Conservation (phyloP, 192 early-diverging fungal species). For the Backusella liffmaniae region DNA sequence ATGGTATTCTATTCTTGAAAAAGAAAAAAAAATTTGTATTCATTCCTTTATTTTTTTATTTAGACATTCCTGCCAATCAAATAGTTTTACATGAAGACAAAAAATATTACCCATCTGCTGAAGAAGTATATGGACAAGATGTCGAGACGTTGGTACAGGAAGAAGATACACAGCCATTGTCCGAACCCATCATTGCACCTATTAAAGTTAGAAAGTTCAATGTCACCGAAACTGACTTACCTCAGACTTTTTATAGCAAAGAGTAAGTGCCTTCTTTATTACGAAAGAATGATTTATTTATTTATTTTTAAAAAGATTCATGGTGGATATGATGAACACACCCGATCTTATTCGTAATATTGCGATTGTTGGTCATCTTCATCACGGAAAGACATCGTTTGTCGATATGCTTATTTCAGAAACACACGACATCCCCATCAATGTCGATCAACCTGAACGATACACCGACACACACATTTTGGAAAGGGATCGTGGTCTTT, state of each 20-base stretch:
- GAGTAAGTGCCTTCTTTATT: constrained; percentile 53
- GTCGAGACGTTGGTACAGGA: constrained; percentile 97
- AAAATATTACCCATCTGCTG: constrained; percentile 96
- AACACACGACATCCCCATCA: constrained; percentile 68
- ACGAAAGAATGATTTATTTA: neutral
- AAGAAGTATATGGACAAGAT: constrained; percentile 92
- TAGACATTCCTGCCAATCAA: constrained; percentile 65
- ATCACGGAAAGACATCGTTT: constrained; percentile 96
- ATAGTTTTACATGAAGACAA: constrained; percentile 98
- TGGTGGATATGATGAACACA: constrained; percentile 78
- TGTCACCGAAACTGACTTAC: constrained; percentile 81
- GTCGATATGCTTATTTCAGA: constrained; percentile 90
- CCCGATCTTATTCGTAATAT: constrained; percentile 88
- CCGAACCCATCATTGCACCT: constrained; percentile 93
- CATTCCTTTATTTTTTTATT: neutral
- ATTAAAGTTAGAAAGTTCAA: constrained; percentile 85
- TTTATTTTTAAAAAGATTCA: constrained; percentile 47
- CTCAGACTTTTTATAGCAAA: constrained; percentile 82
- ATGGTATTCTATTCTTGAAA: constrained; percentile 43
- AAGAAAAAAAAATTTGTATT: neutral
- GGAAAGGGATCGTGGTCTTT: constrained; percentile 86
- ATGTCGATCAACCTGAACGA: constrained; percentile 59
- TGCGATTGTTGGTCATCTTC: constrained; percentile 90
- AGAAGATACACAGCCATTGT: constrained; percentile 95
- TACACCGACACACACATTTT: constrained; percentile 94